Base-by-base conservation (phyloP, 2,329 filamentous ascomycete species). In the Phialemonium atrogriseum region DNA sequence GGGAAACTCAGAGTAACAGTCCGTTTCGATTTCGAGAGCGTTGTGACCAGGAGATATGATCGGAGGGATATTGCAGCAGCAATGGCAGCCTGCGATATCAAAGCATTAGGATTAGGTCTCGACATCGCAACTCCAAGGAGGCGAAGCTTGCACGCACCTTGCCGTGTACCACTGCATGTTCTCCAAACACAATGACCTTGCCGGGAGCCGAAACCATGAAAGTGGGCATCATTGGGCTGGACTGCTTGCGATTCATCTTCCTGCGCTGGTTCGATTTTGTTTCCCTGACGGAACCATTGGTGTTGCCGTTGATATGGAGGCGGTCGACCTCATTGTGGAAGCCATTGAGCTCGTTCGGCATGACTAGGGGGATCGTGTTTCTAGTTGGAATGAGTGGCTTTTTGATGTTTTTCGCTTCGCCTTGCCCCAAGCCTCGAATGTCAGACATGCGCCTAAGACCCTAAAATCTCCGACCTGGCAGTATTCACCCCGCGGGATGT, bases 171-270 rank as follows among this genome's bases (percentile, higher is more conserved):
- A 96, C 91, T 3, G 91, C 84, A 63, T 98, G 91, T 58, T 98
- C 91, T 44, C 91, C 91, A 61, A 89, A 96, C 32, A 96, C 85
- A 55, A 98, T 98, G 52, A 95, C 91, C 58, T 98, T 98, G 42
- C 89, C 93, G 0, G 91, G 91, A 3, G 93, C 89, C 11, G 91
- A 96, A 35, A 96, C 88, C 84, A 98, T 94, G 55, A 98, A 98
- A 39, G 88, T 68, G 25, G 89, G 88, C 60, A 91, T 76, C 75
- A 80, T 75, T 4, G 76, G 76, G 34, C 62, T 74, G 9, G 75
- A 80, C 39, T 66, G 59, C 45, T 74, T 79, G 52, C 75, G 70
- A 29, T 61, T 55, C 47, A 62, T 51, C 43, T 47, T 67, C 38
- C 55, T 49, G 31, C 56, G 55, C 35, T 57, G 35, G 35, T 59